These are phyloP conservation scores for Sphenostylis stenocarpa DNA, from an alignment of 306 rosid genomes.

Conservation along the genomic window DNA sequence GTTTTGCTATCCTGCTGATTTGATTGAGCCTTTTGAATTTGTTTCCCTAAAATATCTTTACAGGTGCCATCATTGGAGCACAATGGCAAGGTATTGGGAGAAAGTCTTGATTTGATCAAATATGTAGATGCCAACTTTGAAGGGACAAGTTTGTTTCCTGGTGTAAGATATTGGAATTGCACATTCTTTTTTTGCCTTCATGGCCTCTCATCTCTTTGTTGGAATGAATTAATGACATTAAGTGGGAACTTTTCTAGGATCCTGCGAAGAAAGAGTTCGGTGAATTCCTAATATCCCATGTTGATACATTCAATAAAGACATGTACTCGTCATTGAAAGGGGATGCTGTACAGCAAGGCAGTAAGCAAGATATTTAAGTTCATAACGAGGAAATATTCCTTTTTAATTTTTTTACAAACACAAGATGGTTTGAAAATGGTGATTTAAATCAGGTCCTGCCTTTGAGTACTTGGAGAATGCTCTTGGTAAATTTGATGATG, in stretches of 20 bases:
- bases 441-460: constrained; percentile 45
- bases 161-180: constrained; percentile 40
- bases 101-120: constrained; percentile 83
- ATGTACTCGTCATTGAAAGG: constrained; percentile 42
- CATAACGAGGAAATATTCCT: background rate
- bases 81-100: constrained; percentile 76
- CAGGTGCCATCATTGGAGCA: constrained; percentile 92
- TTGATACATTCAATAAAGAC: constrained; percentile 43
- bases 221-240: constrained; percentile 1
- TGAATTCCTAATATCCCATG: constrained; percentile 56
- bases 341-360: constrained; percentile 38
- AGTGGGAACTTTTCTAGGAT: constrained; percentile 43
- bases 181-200: background rate
- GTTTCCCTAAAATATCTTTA: background rate
- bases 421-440: background rate
- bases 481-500: constrained; percentile 67
- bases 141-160: constrained; percentile 56
- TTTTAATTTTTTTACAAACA: background rate
- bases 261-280: constrained; percentile 57
- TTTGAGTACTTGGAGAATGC: constrained; percentile 80
- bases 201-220: background rate
- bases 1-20: no score
- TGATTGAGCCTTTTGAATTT: no score
- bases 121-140: constrained; percentile 62
- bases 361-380: constrained; percentile 37